Evolutionary conservation across 2,329 filamentous ascomycete species (phyloP).

Genomic region (Drechslerella stenobrocha): DNA sequence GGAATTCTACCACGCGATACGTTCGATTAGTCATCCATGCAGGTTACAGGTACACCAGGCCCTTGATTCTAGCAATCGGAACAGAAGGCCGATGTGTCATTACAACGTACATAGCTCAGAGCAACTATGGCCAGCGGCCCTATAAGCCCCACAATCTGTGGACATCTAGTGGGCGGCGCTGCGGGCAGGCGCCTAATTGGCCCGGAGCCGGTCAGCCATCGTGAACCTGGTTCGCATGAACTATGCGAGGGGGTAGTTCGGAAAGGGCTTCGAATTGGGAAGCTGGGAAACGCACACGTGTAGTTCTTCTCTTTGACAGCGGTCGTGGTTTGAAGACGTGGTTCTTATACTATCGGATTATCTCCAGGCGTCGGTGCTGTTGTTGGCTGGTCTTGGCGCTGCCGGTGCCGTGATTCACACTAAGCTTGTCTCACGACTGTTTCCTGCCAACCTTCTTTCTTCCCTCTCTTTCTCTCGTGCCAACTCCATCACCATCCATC

Average conservation of each 20-base stretch:
- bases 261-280: background rate
- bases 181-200: background rate
- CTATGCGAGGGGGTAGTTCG: background rate
- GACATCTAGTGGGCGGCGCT: background rate
- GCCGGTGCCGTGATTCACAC: slow-evolving; percentile 2
- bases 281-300: background rate
- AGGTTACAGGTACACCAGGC: no score
- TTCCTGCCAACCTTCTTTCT: slow-evolving; percentile 10
- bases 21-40: no score
- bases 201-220: background rate
- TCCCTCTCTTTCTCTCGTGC: background rate
- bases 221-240: background rate
- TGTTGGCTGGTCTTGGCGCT: slow-evolving; percentile 2
- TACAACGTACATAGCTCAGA: no score
- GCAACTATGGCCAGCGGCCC: no score
- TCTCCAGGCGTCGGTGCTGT: slow-evolving; percentile 6
- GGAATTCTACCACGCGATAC: no score
- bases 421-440: slow-evolving; percentile 7
- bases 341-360: slow-evolving; percentile 4
- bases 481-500: background rate
- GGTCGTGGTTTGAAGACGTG: background rate
- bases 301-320: background rate
- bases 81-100: no score
- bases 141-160: no score
- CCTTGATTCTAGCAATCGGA: no score